Percentiles rank a stretch among this genome's conserved stretches.
These are phyloP conservation scores for Pseudocercospora fuligena DNA, from an alignment of 2,329 filamentous ascomycete species.

Conservation along the genomic window DNA sequence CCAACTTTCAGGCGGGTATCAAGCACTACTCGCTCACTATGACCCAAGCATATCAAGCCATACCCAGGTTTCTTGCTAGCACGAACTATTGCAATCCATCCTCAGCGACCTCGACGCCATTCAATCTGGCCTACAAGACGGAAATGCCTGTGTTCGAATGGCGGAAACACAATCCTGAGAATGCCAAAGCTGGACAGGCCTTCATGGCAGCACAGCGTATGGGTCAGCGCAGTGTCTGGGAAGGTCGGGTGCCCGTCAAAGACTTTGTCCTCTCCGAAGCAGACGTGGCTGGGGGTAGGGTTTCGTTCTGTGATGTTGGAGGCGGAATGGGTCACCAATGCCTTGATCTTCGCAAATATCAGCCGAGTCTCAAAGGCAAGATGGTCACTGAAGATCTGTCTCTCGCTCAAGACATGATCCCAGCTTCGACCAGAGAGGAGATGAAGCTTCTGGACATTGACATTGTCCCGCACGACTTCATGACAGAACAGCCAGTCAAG, in stretches of 20 bases:
- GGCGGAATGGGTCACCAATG: neutral
- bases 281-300: conserved; percentile 7
- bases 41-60: too few species aligned
- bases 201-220: conserved; percentile 27
- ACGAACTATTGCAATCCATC: too few species aligned
- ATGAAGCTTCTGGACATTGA: conserved; percentile 16
- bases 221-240: conserved; percentile 21
- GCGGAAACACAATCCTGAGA: conserved; percentile 22
- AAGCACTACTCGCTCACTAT: too few species aligned
- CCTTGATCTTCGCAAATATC: neutral
- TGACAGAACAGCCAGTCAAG: conserved; percentile 19
- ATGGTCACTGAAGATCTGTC: neutral
- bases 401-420: conserved; percentile 9
- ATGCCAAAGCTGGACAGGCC: conserved; percentile 21
- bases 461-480: conserved; percentile 20
- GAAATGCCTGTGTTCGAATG: neutral
- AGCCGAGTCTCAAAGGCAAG: neutral
- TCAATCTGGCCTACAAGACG: too few species aligned
- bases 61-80: too few species aligned
- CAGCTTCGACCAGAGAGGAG: conserved; percentile 4
- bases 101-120: too few species aligned
- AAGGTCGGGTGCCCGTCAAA: conserved; percentile 12
- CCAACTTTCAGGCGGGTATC: too few species aligned
- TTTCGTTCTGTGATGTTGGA: conserved; percentile 4
- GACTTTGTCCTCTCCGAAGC: conserved; percentile 9